Evolutionary conservation across 2,329 filamentous ascomycete genomes (phyloP).

Genomic region (Aspergillus pseudotamarii): DNA sequence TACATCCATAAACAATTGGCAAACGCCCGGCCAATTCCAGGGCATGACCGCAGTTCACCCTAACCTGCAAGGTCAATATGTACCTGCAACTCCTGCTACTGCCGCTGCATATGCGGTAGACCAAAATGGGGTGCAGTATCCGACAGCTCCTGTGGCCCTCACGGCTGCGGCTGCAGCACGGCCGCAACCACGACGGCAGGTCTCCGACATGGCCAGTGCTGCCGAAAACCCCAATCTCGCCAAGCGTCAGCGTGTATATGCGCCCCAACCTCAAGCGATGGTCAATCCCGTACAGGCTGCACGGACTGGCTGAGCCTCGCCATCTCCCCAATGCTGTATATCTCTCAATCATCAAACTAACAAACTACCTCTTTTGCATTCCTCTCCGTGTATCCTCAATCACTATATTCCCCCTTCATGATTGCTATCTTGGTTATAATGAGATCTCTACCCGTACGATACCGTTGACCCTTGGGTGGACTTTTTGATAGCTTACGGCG

Average conservation of each 20-base stretch:
- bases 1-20: conserved; percentile 62
- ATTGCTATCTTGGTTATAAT: conserved; percentile 15
- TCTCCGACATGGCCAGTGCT: conserved; percentile 63
- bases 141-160: conserved; percentile 39
- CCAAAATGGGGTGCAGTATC: conserved; percentile 44
- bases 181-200: conserved; percentile 56
- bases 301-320: conserved; percentile 33
- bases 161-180: conserved; percentile 34
- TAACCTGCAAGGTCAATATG: conserved; percentile 48
- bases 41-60: conserved; percentile 60
- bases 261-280: conserved; percentile 48
- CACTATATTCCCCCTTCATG: conserved; percentile 14
- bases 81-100: conserved; percentile 40
- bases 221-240: conserved; percentile 55
- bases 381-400: conserved; percentile 4
- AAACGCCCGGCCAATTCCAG: conserved; percentile 62
- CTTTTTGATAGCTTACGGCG: conserved; percentile 7
- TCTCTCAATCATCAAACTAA: conserved; percentile 1
- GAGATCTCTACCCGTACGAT: conserved; percentile 15
- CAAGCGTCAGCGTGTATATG: conserved; percentile 63
- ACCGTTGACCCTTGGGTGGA: conserved; percentile 10
- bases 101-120: conserved; percentile 42
- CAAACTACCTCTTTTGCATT: conserved; percentile 5
- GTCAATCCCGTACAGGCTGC: conserved; percentile 54
- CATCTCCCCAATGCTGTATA: conserved; percentile 1